A percentile compares a stretch with the other conserved stretches of the same genome.
phyloP scores from a whole-genome alignment of 805 yeast genomes.

The Metschnikowia bowlesiae region DNA sequence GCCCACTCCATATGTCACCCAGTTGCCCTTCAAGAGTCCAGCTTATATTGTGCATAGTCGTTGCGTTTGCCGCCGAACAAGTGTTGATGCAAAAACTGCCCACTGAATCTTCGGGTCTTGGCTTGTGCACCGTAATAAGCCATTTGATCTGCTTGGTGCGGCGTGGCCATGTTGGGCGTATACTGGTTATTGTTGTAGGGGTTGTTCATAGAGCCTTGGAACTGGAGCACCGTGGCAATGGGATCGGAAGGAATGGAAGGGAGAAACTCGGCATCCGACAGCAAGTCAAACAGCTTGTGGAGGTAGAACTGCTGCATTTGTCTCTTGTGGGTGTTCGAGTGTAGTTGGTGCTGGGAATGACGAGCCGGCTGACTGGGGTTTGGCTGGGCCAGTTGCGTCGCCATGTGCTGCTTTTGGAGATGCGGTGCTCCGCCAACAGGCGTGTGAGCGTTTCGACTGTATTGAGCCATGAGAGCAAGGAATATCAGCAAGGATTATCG shows the following conservation, averaged over 20 bases:
- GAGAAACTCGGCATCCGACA: slow-evolving; percentile 64
- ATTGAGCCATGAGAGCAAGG: slow-evolving; percentile 9
- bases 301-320: slow-evolving; percentile 41
- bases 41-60: slow-evolving; percentile 18
- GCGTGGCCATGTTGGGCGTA: slow-evolving; percentile 1
- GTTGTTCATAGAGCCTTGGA: slow-evolving; percentile 11
- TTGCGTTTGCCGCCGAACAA: slow-evolving; percentile 16
- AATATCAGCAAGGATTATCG: too few relatives aligned
- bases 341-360: slow-evolving; percentile 10
- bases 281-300: slow-evolving; percentile 64
- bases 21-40: slow-evolving; percentile 3
- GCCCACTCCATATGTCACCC: background rate
- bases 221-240: slow-evolving; percentile 13
- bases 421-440: background rate
- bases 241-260: slow-evolving; percentile 25
- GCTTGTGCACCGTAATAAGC: slow-evolving; percentile 12
- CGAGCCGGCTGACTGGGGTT: background rate
- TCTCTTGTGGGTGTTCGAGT: slow-evolving; percentile 27
- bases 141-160: slow-evolving; percentile 13
- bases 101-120: slow-evolving; percentile 14
- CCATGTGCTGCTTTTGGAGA: background rate
- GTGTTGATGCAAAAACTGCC: slow-evolving; percentile 18
- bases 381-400: background rate
- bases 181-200: slow-evolving; percentile 5
- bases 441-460: slow-evolving; percentile 4